Base-by-base conservation (phyloP, 495 filamentous ascomycete species). In the Hypoxylon cercidicola region DNA sequence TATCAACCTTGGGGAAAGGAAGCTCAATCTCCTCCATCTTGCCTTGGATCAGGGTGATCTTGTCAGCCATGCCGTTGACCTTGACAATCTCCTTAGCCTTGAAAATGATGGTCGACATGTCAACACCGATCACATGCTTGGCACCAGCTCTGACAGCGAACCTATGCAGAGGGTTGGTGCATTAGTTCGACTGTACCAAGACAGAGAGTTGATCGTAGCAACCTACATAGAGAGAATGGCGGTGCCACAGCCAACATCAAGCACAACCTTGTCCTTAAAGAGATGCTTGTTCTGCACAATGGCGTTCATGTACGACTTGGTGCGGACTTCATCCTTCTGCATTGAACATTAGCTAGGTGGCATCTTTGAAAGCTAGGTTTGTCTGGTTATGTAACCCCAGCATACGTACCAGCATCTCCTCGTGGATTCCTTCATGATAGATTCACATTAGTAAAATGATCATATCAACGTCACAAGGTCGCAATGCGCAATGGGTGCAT, bases 301-400 rank as follows among this genome's bases (percentile, higher is more conserved):
- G 13, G 95, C 88, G 77, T 98, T 93, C 78, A 95, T 93, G 82
- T 99, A 99, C 15, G 92, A 95, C 71, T 86, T 86, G 16, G 95
- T 99, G 32, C 95, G 90, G 55, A 99, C 93, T 80, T 98, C 96
- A 83, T 99, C 95, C 90, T 97, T 97, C 92, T 97, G 74, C 47
- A 62, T n/a, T 10, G 37, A 25, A 5, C 25, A 40, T 74, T 53
- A 76, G 66, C 44, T 49, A 18, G 10, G 15, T 16, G 20, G 54
- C 39, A 37, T 18, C 21, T 62, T 64, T 50, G 62, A 56, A 28
- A 37, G 35, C 13, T 39, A 44, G 37, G 62, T 40, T 50, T 58
- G 49, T 21, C 15, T 23, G 15, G 13, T 39, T 21, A 49, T 45
- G 19, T 48, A 52, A 49, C 19, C 43, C 28, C 25, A 49, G 53